Evolutionary conservation across 78 protist species (phyloP).

Genomic region (Tieghemostelium lacteum): DNA sequence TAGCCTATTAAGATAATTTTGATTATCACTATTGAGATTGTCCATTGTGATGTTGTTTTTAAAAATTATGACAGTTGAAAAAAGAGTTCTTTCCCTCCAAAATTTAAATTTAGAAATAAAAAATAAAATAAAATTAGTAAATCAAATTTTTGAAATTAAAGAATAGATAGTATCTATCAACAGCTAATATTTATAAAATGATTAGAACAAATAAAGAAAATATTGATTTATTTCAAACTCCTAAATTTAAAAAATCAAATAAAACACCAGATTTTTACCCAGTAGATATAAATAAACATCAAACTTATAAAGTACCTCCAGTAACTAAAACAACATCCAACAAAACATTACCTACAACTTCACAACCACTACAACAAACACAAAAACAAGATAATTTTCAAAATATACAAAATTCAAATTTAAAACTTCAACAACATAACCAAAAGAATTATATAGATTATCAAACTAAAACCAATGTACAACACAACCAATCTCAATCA

Average conservation of each 20-base stretch:
- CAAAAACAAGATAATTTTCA: neutral
- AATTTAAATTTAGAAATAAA: no score
- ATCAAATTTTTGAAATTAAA: no score
- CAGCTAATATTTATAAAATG: conserved; percentile 39
- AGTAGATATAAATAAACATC: no score
- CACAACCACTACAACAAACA: neutral
- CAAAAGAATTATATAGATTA: neutral
- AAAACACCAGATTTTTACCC: no score
- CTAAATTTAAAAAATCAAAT: neutral
- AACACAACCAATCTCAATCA: neutral
- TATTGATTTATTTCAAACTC: neutral
- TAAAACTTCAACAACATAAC: neutral
- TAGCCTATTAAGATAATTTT: neutral
- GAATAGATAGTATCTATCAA: no score
- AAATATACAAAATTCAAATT: no score
- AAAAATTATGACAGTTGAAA: no score
- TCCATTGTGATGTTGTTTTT: no score
- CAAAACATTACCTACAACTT: neutral
- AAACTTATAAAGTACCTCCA: no score
- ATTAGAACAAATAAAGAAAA: conserved; percentile 11
- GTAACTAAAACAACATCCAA: neutral
- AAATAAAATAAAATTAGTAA: no score
- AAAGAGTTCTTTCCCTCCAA: no score
- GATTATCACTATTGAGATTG: neutral
- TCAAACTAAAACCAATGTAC: neutral